These are phyloP conservation scores for Baudoinia panamericana DNA, from an alignment of 495 filamentous ascomycete genomes.

Conservation along the genomic window DNA sequence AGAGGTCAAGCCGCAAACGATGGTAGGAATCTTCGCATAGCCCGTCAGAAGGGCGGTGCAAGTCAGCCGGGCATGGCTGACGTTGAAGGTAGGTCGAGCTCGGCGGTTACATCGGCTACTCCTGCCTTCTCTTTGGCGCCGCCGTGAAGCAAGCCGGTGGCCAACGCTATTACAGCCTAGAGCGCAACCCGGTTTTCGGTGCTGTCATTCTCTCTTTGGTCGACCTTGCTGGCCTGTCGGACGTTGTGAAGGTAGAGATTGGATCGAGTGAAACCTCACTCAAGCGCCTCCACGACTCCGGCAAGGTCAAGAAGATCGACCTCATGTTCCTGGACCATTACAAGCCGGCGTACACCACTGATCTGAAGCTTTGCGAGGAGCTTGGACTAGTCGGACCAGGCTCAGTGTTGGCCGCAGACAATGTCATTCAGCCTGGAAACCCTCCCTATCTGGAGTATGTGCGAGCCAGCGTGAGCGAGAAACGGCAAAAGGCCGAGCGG, in stretches of 20 bases:
- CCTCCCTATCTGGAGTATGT: conserved; percentile 62
- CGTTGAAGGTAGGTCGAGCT: conserved; percentile 44
- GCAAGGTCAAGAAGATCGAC: conserved; percentile 45
- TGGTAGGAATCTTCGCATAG: too few species aligned
- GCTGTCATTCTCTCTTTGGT: conserved; percentile 49
- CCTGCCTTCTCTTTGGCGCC: conserved; percentile 55
- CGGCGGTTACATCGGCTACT: conserved; percentile 74
- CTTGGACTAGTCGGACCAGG: conserved; percentile 47
- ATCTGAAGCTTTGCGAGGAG: conserved; percentile 61
- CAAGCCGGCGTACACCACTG: conserved; percentile 55
- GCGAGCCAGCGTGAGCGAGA: conserved; percentile 39
- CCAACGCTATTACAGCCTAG: conserved; percentile 50
- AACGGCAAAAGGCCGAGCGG: conserved; percentile 27
- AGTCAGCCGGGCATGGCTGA: conserved; percentile 11
- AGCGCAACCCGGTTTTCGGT: conserved; percentile 54
- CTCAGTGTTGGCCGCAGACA: conserved; percentile 57
- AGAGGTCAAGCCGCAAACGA: conserved; percentile 47
- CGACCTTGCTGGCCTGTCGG: conserved; percentile 52
- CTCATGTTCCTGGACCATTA: conserved; percentile 65
- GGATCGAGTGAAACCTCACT: conserved; percentile 50
- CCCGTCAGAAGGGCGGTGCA: too few species aligned
- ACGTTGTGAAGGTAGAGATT: conserved; percentile 53
- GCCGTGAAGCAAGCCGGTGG: conserved; percentile 47
- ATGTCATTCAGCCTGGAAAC: conserved; percentile 61
- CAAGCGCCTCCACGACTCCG: conserved; percentile 38